Evolutionary conservation across 1,284 basidiomycete species (phyloP).

Genomic region (Stygiomarasmius scandens): DNA sequence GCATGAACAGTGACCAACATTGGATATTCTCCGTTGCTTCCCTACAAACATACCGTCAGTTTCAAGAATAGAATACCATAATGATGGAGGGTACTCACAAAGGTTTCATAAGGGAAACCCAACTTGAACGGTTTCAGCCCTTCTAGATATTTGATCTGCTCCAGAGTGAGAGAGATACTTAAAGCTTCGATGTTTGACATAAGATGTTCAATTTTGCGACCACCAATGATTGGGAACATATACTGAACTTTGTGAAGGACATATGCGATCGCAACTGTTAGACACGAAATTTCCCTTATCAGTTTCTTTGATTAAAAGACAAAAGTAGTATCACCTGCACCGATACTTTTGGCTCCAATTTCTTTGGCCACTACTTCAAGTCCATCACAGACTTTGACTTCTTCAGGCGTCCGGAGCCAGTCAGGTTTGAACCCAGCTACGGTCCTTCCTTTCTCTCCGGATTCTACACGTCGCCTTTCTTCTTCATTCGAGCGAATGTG

Average conservation of each 20-base stretch:
- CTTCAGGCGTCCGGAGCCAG: conserved; percentile 1
- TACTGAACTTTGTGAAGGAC: conserved; percentile 12
- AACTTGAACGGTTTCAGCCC: conserved; percentile 6
- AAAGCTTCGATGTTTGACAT: conserved; percentile 10
- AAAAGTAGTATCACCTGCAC: conserved; percentile 1
- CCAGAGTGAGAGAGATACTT: conserved; percentile 5
- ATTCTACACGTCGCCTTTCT: conserved; percentile 4
- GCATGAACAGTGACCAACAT: neutral
- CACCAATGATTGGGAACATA: conserved; percentile 10
- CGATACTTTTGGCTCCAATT: conserved; percentile 5
- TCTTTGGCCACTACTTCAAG: conserved; percentile 8
- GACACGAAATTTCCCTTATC: no score
- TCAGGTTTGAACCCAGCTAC: conserved; percentile 3
- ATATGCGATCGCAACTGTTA: conserved; percentile 11
- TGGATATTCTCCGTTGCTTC: neutral
- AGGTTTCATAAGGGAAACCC: conserved; percentile 2
- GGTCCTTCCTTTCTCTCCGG: conserved; percentile 10
- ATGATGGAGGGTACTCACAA: neutral
- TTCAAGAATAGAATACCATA: neutral
- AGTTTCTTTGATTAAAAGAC: no score
- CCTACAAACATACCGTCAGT: neutral
- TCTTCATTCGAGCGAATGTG: conserved; percentile 10
- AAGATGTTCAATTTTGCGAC: conserved; percentile 10
- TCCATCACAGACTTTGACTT: conserved; percentile 10
- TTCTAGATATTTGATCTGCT: conserved; percentile 5